Evolutionary conservation across 129 eudicot genomes (phyloP).

Genomic region (Escallonia rubra): DNA sequence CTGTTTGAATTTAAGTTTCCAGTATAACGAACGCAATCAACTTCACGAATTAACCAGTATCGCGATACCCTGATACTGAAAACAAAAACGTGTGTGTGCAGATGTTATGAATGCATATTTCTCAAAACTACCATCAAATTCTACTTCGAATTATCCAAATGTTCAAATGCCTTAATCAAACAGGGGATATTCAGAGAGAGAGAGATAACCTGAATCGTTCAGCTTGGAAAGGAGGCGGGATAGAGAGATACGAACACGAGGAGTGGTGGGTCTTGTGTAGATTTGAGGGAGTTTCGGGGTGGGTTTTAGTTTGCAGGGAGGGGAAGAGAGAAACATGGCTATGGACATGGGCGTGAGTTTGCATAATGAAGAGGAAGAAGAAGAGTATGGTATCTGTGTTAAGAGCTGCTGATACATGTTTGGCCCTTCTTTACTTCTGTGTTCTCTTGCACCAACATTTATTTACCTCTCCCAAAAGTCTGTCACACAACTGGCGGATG

Average conservation of each 20-base stretch:
- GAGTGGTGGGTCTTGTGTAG: slow-evolving; percentile 14
- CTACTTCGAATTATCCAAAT: no score
- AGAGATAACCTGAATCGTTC: slow-evolving; percentile 42
- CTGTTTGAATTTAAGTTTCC: no score
- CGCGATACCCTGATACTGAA: not conserved
- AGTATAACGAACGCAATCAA: no score
- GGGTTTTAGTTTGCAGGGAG: slow-evolving; percentile 12
- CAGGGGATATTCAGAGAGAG: not conserved
- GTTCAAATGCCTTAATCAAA: no score
- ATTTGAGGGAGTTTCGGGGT: slow-evolving; percentile 11
- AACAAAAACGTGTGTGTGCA: slow-evolving; percentile 23
- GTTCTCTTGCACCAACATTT: no score
- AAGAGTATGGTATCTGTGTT: slow-evolving; percentile 17
- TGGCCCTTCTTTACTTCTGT: no score
- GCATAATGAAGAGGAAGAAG: slow-evolving; percentile 16
- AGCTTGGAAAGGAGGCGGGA: slow-evolving; percentile 33
- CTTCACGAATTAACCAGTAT: no score
- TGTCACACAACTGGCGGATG: no score
- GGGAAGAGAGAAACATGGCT: slow-evolving; percentile 23
- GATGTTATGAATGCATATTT: slow-evolving; percentile 6
- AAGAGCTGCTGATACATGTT: slow-evolving; percentile 12
- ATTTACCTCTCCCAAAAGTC: no score
- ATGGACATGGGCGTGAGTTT: slow-evolving; percentile 16
- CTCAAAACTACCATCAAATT: no score
- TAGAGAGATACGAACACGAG: slow-evolving; percentile 19